Evolutionary conservation across 345 rosid genomes (phyloP).

Genomic region (Populus euphratica): DNA sequence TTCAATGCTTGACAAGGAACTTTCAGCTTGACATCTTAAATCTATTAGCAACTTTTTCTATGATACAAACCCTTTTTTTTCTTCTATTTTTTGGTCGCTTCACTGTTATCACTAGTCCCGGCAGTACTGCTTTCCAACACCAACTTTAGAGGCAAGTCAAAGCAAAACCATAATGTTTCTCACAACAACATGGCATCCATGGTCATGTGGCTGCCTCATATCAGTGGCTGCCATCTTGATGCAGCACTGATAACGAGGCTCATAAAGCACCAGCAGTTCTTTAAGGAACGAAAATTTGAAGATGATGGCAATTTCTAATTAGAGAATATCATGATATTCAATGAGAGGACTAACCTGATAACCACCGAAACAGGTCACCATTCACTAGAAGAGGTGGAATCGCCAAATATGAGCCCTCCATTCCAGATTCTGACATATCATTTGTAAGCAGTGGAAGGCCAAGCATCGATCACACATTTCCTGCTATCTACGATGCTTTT

Average conservation of each 20-base stretch:
- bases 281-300: background rate
- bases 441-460: constrained; percentile 69
- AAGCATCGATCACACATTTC: constrained; percentile 42
- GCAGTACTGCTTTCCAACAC: background rate
- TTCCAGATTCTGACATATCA: constrained; percentile 63
- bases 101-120: background rate
- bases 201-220: background rate
- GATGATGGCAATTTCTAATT: background rate
- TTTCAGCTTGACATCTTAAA: background rate
- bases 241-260: background rate
- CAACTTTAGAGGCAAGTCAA: background rate
- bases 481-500: constrained; percentile 33
- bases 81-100: background rate
- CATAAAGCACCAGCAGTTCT: background rate
- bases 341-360: background rate
- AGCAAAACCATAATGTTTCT: background rate
- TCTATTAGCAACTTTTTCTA: background rate
- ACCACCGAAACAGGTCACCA: constrained; percentile 49
- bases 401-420: constrained; percentile 38
- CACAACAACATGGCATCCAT: background rate
- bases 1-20: background rate
- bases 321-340: background rate
- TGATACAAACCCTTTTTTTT: background rate
- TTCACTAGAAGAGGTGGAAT: constrained; percentile 39
- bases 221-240: background rate